phyloP scores from a whole-genome alignment of 805 yeast genomes.

The Candida wancherniae region DNA sequence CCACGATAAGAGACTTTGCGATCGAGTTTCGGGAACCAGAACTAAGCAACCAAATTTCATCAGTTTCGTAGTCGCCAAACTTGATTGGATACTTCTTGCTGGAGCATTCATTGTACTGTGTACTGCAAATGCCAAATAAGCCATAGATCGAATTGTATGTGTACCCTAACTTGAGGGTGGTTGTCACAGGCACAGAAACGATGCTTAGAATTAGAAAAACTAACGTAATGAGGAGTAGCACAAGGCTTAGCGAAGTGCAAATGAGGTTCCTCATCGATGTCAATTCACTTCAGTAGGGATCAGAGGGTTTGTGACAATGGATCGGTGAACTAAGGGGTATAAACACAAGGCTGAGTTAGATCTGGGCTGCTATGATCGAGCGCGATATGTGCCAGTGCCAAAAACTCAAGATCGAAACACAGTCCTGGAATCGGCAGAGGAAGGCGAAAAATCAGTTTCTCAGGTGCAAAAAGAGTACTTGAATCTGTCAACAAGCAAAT shows the following conservation, averaged over 20 bases:
- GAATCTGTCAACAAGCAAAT: too few relatives aligned
- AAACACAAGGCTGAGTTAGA: too few relatives aligned
- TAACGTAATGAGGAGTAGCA: conserved; percentile 48
- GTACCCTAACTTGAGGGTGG: conserved; percentile 45
- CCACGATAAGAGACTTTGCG: conserved; percentile 50
- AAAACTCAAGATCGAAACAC: too few relatives aligned
- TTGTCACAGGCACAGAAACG: conserved; percentile 56
- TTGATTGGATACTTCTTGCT: conserved; percentile 43
- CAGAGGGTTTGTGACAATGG: too few relatives aligned
- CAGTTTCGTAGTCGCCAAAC: conserved; percentile 26
- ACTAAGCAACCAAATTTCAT: conserved; percentile 47
- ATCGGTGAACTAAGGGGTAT: too few relatives aligned
- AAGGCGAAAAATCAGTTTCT: too few relatives aligned
- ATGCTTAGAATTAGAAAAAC: conserved; percentile 61
- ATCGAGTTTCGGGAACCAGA: conserved; percentile 44
- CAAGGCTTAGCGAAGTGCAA: conserved; percentile 35
- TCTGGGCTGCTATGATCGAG: too few relatives aligned
- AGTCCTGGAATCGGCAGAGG: too few relatives aligned
- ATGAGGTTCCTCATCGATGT: conserved; percentile 15
- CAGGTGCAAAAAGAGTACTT: too few relatives aligned
- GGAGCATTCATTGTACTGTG: conserved; percentile 33
- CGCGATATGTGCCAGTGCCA: too few relatives aligned
- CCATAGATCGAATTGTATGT: conserved; percentile 51
- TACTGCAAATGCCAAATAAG: conserved; percentile 67
- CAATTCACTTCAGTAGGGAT: too few relatives aligned